phyloP scores from a whole-genome alignment of 352 stramenopile genomes.

The Phytophthora fragariaefolia region DNA sequence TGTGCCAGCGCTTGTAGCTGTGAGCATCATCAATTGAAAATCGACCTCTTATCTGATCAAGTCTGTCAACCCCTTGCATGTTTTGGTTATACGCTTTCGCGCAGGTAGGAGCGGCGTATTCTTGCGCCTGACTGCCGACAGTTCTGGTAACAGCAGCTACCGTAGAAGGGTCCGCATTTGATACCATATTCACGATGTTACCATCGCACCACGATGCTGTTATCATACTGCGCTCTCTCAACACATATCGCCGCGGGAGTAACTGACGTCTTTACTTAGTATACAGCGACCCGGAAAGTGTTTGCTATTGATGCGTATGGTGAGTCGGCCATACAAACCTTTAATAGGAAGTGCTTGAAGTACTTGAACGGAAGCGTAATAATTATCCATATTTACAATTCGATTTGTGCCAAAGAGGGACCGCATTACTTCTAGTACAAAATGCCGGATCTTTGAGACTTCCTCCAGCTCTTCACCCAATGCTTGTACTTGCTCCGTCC shows the following conservation, averaged over 20 bases:
- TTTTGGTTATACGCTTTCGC: neutral
- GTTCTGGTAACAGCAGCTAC: conserved; percentile 24
- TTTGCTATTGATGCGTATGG: conserved; percentile 27
- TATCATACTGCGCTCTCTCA: conserved; percentile 10
- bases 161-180: conserved; percentile 29
- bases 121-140: neutral
- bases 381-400: conserved; percentile 48
- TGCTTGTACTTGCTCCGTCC: neutral
- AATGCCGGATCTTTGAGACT: conserved; percentile 17
- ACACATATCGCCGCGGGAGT: conserved; percentile 18
- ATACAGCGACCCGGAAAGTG: conserved; percentile 30
- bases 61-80: conserved; percentile 1
- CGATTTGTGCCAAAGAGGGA: conserved; percentile 25
- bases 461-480: conserved; percentile 2
- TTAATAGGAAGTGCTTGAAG: conserved; percentile 26
- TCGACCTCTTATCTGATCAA: conserved; percentile 2
- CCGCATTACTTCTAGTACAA: conserved; percentile 32
- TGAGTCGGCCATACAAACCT: conserved; percentile 29
- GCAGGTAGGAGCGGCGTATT: conserved; percentile 1
- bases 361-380: conserved; percentile 42
- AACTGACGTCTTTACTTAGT: neutral
- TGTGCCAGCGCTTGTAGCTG: conserved; percentile 3
- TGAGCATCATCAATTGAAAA: conserved; percentile 5
- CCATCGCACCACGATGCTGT: conserved; percentile 36
- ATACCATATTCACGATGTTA: conserved; percentile 27